Percentiles rank a stretch among this genome's conserved stretches.
phyloP scores from a whole-genome alignment of 2,329 filamentous ascomycete genomes.

The Diplodia scrobiculata region DNA sequence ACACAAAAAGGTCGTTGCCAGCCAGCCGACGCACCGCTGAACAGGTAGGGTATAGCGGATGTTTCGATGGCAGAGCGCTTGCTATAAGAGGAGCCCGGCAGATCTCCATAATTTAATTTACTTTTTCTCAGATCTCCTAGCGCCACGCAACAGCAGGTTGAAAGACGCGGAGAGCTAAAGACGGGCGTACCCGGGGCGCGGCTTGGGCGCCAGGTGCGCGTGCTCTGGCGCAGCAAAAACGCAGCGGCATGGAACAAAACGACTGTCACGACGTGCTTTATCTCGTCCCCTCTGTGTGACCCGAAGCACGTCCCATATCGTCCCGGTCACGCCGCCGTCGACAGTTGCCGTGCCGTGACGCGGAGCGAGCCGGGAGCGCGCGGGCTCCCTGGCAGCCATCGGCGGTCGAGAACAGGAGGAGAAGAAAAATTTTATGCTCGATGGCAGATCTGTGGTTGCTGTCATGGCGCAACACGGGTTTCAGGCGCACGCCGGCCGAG shows the following conservation, averaged over 20 bases:
- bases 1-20: background rate
- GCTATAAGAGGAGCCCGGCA: constrained; percentile 19
- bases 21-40: background rate
- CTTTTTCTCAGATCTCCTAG: constrained; percentile 24
- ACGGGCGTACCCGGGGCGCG: constrained; percentile 23
- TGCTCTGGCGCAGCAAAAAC: constrained; percentile 1
- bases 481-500: constrained; percentile 5
- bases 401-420: background rate
- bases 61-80: constrained; percentile 18
- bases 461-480: constrained; percentile 10
- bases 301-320: constrained; percentile 6
- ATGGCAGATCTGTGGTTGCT: background rate
- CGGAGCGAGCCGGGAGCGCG: constrained; percentile 6
- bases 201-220: constrained; percentile 8
- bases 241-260: constrained; percentile 3
- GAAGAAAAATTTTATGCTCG: background rate
- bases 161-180: background rate
- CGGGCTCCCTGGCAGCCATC: background rate
- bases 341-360: background rate
- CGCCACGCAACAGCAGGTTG: constrained; percentile 1
- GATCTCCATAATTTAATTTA: constrained; percentile 26
- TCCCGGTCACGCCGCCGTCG: constrained; percentile 4
- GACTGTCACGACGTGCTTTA: constrained; percentile 1
- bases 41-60: background rate
- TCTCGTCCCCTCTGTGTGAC: constrained; percentile 13